phyloP scores from a whole-genome alignment of 352 stramenopile species.

The Pythium folliculosum region DNA sequence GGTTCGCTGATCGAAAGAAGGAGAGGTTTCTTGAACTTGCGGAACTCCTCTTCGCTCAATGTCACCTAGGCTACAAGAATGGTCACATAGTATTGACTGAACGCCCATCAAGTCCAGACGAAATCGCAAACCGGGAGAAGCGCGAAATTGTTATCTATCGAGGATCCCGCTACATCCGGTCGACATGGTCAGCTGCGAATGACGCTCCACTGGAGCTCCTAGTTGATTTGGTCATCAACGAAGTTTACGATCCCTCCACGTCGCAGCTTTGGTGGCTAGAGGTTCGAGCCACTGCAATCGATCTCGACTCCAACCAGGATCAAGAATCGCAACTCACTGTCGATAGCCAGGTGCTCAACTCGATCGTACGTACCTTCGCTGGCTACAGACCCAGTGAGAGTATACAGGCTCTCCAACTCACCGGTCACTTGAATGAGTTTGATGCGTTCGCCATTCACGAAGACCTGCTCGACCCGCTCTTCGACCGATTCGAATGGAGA shows the following conservation, averaged over 20 bases:
- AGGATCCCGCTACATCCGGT: conserved; percentile 42
- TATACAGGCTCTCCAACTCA: conserved; percentile 7
- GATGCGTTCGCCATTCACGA: conserved; percentile 60
- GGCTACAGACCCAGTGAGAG: conserved; percentile 59
- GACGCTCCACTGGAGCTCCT: conserved; percentile 16
- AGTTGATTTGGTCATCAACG: conserved; percentile 49
- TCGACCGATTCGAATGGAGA: conserved; percentile 32
- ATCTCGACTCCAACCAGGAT: conserved; percentile 12
- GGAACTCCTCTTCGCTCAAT: conserved; percentile 42
- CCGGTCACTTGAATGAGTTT: conserved; percentile 12
- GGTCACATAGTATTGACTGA: conserved; percentile 64
- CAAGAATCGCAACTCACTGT: conserved; percentile 29
- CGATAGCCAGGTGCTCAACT: conserved; percentile 41
- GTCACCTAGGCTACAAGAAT: conserved; percentile 71
- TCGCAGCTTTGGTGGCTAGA: conserved; percentile 71
- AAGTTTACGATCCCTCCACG: conserved; percentile 49
- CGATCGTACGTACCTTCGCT: conserved; percentile 40
- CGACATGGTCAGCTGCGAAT: not conserved
- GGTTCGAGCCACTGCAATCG: conserved; percentile 39
- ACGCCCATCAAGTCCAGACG: conserved; percentile 1
- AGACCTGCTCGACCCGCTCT: conserved; percentile 45
- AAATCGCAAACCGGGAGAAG: not conserved
- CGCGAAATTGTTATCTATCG: conserved; percentile 46
- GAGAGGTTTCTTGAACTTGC: conserved; percentile 47
- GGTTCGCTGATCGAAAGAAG: conserved; percentile 28